Evolutionary conservation across 495 filamentous ascomycete species (phyloP), one percentile per base, ranked within the genome.

Genomic region (Immersiella caudata): DNA sequence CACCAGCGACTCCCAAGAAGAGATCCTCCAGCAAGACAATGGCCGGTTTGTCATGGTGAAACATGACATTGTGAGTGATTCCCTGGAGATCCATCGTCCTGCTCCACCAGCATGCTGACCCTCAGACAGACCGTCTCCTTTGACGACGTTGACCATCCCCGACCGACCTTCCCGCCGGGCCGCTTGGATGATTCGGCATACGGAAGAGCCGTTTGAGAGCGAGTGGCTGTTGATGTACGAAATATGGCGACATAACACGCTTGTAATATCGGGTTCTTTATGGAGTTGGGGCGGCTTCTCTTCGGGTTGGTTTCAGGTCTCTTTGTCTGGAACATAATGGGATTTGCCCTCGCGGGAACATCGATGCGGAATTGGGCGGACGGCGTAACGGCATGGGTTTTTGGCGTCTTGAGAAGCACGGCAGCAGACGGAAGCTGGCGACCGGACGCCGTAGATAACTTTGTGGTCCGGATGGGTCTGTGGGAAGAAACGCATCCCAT

Each of bases 41-140:
- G 49, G 36, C 56, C 64, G 65, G 26, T 68, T 65, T 67, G 71
- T 75, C 55, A 60, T 68, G 58, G 71, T 75, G 52, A 73, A 73
- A 68, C 71, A 73, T 35, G 73, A 75, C 49, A 40, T 75, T 50
- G 71, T 75, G 27, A 64, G 73, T 73, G 57, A 1, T 29, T 29
- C 26, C 51, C 26, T 33, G 29, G 8, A 33, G 8, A 33, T 3
- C 29, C 3, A 33, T 8, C 29, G 3, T 1, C 0, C 21, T 0
- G 1, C 1, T 11, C 25, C n/a, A 11, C 0, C 0, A n/a, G 6
- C 14, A 9, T n/a, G 29, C 60, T 63, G 20, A 63, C 14, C 1
- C 11, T 52, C 35, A 5, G 0, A 3, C 9, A 63, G 61, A 63
- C 61, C 7, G 61, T 63, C 46, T 63, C 61, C 14, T 63, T 26